Base-by-base conservation (phyloP, 371 early-diverging fungal genomes). In the Chytridium lagenaria region DNA sequence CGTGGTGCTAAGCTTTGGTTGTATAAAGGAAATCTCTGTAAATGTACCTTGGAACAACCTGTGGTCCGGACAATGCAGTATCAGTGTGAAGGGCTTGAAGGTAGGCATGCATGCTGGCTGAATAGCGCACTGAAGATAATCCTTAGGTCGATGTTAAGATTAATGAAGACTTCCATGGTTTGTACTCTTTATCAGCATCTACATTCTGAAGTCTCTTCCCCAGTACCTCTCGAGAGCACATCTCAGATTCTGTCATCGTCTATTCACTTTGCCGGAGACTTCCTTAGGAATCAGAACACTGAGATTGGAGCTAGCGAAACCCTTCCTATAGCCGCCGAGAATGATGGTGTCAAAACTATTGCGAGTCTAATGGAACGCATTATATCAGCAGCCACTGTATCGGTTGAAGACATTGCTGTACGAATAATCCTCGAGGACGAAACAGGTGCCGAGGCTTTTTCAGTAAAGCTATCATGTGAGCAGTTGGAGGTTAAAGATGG, bases 191-290 rank as follows among this genome's bases (percentile, higher is more conserved):
- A 44, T 44, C 19, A 44, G 44, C 44, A 12, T 7, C 7, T 44
- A 44, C 44, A 7, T 44, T 44, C 19, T 44, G n/a, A n/a, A 82
- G 86, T n/a, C 75, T 91, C 57, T 23, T 57, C 44, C 7, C 55
- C 55, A 61, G 61, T 15, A 34, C 12, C 23, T 61, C 19, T 36
- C 12, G 61, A 37, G 30, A 34, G 10, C 19, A 12, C 90, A n/a
- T 85, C 86, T 3, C 90, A 90, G 30, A 85, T 93, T 50, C 74
- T 94, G 73, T 90, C 93, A 0, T 92, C 93, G n/a, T 94, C 95
- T 0, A 80, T 94, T 19, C 92, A 91, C 74, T 90, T 95, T 70
- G 96, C 96, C 12, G 94, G 90, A 37, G 93, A 92, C 78, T 94
- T 95, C 78, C 71, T 94, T 59, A 85, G 89, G 31, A 87, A 88